These are phyloP conservation scores for Solanum tacnaense DNA, from an alignment of 257 asterid genomes.

Conservation along the genomic window DNA sequence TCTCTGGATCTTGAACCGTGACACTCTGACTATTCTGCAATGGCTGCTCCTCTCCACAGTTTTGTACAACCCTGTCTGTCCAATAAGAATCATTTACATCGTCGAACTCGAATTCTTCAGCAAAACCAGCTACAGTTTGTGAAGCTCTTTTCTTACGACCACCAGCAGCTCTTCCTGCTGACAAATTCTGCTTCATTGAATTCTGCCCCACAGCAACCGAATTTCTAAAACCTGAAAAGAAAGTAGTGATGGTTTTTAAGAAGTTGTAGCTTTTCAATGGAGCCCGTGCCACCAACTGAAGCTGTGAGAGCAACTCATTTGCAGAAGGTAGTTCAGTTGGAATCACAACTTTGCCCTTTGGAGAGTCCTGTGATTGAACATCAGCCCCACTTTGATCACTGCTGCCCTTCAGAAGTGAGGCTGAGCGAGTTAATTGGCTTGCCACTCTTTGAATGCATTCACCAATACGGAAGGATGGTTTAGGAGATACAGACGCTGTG, in stretches of 20 bases:
- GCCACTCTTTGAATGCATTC: constrained; percentile 93
- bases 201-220: constrained; percentile 38
- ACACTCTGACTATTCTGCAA: constrained; percentile 38
- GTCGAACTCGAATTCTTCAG: constrained; percentile 85
- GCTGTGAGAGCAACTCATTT: constrained; percentile 53
- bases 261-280: constrained; percentile 39
- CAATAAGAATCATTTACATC: constrained; percentile 85
- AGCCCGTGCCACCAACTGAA: constrained; percentile 49
- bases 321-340: constrained; percentile 40
- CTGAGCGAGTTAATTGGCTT: constrained; percentile 67
- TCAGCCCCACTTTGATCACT: constrained; percentile 25
- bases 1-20: constrained; percentile 20
- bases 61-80: constrained; percentile 78
- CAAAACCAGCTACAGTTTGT: constrained; percentile 28
- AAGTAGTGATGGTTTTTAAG: constrained; percentile 14
- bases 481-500: constrained; percentile 34
- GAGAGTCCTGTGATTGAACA: constrained; percentile 21
- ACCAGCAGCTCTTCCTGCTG: constrained; percentile 10
- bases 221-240: constrained; percentile 59
- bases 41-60: constrained; percentile 55
- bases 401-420: constrained; percentile 32
- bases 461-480: constrained; percentile 81
- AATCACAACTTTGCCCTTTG: constrained; percentile 24
- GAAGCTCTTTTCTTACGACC: constrained; percentile 50
- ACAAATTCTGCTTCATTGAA: not conserved